These are phyloP conservation scores for Vigna nakashimae DNA, from an alignment of 306 rosid species.

Conservation along the genomic window DNA sequence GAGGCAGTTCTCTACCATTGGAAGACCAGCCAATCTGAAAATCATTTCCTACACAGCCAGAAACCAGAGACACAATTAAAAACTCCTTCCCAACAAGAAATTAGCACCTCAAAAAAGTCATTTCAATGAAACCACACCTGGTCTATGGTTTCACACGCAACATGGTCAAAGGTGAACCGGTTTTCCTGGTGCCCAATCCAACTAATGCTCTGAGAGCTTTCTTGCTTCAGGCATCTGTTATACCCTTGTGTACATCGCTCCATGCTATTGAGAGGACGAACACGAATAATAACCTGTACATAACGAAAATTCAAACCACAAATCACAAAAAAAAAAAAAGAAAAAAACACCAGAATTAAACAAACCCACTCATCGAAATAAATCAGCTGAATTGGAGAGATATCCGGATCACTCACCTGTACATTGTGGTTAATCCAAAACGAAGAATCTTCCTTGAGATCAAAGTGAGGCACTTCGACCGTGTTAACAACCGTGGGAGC, in stretches of 20 bases:
- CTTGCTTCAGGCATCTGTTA: constrained; percentile 91
- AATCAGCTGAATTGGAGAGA: background rate
- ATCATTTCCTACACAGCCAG: constrained; percentile 73
- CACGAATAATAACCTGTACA: constrained; percentile 82
- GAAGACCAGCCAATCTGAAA: constrained; percentile 94
- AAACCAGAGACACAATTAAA: constrained; percentile 31
- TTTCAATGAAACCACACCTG: constrained; percentile 64
- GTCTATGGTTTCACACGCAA: constrained; percentile 93
- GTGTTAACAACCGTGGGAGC: constrained; percentile 67
- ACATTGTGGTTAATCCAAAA: constrained; percentile 98
- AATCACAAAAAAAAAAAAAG: constrained; percentile 1
- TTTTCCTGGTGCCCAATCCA: constrained; percentile 94
- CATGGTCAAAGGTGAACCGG: constrained; percentile 93
- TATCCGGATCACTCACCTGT: constrained; percentile 69
- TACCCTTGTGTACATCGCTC: constrained; percentile 71
- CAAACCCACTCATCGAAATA: background rate
- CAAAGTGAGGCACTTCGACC: constrained; percentile 96
- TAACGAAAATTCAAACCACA: constrained; percentile 36
- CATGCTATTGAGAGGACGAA: constrained; percentile 94
- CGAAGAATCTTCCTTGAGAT: constrained; percentile 90
- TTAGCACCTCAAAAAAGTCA: background rate
- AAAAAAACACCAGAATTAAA: constrained; percentile 6
- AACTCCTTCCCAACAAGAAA: constrained; percentile 20
- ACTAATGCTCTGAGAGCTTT: constrained; percentile 69
- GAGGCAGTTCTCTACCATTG: constrained; percentile 97